Percentiles rank a stretch among this genome's conserved stretches.
Evolutionary conservation across 331 rosid genomes (phyloP).

Genomic region (Stylosanthes scabra): DNA sequence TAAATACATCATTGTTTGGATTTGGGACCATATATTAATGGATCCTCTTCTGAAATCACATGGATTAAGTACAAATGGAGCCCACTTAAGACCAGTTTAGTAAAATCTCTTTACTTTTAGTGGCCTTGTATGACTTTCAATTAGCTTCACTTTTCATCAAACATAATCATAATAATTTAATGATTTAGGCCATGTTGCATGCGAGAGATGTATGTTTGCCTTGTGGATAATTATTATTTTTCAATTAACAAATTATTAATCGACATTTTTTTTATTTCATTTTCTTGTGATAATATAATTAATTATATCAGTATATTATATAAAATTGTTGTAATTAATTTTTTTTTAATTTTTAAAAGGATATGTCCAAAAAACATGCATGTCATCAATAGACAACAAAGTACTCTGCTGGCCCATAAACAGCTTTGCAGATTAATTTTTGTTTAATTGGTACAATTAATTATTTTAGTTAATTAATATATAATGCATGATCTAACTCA

Average conservation of each 20-base stretch:
- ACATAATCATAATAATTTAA: constrained; percentile 39
- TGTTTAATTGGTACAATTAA: not conserved
- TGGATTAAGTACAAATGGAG: constrained; percentile 50
- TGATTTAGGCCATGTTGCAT: constrained; percentile 55
- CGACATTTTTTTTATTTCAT: too few species aligned
- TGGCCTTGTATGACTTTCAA: constrained; percentile 50
- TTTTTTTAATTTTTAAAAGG: not conserved
- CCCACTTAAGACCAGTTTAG: constrained; percentile 44
- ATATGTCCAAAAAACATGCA: not conserved
- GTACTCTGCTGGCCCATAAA: too few species aligned
- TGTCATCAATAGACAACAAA: too few species aligned
- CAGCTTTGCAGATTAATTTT: constrained; percentile 15
- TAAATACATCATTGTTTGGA: not conserved
- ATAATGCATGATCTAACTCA: not conserved
- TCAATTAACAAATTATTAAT: too few species aligned
- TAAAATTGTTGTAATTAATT: constrained; percentile 3
- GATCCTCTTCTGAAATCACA: constrained; percentile 50
- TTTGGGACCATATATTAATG: constrained; percentile 11
- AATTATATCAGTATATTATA: too few species aligned
- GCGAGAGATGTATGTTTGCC: constrained; percentile 47
- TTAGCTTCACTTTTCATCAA: constrained; percentile 39
- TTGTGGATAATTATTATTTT: not conserved
- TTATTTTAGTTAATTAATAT: too few species aligned
- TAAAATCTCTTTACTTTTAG: constrained; percentile 21
- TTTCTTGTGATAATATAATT: too few species aligned